Evolutionary conservation across 192 early-diverging fungal genomes (phyloP).

Genomic region (Umbelopsis sp.): DNA sequence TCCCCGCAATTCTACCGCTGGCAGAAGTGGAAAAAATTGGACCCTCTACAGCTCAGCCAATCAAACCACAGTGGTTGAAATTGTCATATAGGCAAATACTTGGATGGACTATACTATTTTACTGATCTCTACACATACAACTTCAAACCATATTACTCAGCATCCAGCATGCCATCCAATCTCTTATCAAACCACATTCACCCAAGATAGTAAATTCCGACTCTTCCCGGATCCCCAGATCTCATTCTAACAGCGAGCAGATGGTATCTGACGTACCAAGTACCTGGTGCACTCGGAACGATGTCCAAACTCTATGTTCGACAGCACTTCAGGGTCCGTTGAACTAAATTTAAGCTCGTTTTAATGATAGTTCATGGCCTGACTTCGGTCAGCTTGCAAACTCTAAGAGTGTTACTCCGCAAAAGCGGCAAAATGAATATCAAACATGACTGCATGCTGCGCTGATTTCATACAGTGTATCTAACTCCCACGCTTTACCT

Average conservation of each 20-base stretch:
- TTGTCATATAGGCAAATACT: too few species aligned
- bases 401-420: not conserved
- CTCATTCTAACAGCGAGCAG: not conserved
- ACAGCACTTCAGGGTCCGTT: slow-evolving; percentile 13
- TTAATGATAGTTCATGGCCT: not conserved
- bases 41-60: not conserved
- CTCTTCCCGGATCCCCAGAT: too few species aligned
- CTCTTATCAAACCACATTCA: too few species aligned
- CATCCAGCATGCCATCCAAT: too few species aligned
- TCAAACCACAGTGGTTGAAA: not conserved
- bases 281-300: not conserved
- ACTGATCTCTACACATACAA: too few species aligned
- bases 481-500: not conserved
- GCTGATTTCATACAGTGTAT: not conserved
- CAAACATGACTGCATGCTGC: not conserved
- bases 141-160: not conserved
- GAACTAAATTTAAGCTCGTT: not conserved
- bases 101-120: too few species aligned
- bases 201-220: too few species aligned
- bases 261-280: not conserved
- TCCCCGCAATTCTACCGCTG: not conserved
- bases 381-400: not conserved
- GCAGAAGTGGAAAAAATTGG: not conserved
- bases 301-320: not conserved
- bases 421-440: too few species aligned